A percentile compares a stretch with the other conserved stretches of the same genome.
Conservation (phyloP, 2,329 filamentous ascomycete species). For the Cladophialophora psammophila region DNA sequence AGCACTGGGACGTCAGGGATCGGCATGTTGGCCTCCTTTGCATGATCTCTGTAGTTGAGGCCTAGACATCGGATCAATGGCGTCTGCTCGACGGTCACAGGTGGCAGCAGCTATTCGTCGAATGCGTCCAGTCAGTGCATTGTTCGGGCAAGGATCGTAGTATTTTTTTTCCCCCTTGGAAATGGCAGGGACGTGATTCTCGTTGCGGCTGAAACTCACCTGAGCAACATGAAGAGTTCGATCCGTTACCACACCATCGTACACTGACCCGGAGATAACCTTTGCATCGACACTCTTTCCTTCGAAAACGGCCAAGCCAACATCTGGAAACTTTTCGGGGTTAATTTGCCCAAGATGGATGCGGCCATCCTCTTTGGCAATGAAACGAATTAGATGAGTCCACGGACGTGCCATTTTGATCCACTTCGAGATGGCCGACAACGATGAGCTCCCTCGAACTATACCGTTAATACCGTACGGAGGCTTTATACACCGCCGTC, state of each 20-base stretch:
- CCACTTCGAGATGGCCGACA: too few species aligned
- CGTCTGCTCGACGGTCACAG: conserved; percentile 7
- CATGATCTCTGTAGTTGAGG: conserved; percentile 54
- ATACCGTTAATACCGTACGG: too few species aligned
- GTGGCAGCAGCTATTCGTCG: conserved; percentile 2
- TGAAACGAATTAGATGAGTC: conserved; percentile 52
- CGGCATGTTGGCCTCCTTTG: conserved; percentile 47
- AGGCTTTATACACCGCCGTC: too few species aligned
- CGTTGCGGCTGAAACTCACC: background rate
- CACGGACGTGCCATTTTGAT: conserved; percentile 38
- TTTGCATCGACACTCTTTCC: conserved; percentile 44
- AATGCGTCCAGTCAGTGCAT: too few species aligned
- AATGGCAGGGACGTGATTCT: too few species aligned
- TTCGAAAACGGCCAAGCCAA: conserved; percentile 45
- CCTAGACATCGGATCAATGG: conserved; percentile 53
- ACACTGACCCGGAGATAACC: conserved; percentile 46
- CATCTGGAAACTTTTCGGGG: conserved; percentile 44
- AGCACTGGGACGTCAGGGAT: conserved; percentile 47
- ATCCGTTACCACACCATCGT: conserved; percentile 46
- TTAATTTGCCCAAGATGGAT: conserved; percentile 51
- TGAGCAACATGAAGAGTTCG: conserved; percentile 25
- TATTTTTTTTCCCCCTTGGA: too few species aligned
- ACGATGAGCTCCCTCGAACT: too few species aligned
- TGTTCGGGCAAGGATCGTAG: too few species aligned
- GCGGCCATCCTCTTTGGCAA: conserved; percentile 51